Conservation (phyloP, 768 basidiomycete genomes). For the Boletus edulis region DNA sequence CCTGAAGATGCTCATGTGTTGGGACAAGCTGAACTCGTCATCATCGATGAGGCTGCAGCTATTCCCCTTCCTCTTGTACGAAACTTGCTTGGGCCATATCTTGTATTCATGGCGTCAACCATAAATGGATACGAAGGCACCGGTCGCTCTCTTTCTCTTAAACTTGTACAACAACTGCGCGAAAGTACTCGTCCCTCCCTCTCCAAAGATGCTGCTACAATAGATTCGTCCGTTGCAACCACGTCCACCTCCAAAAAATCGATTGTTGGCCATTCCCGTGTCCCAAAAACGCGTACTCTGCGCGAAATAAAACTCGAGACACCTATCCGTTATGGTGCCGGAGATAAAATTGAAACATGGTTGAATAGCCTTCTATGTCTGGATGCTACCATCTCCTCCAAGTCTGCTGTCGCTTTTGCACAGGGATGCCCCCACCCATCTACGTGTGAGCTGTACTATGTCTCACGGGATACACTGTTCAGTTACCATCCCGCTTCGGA, state of each 20-base stretch:
- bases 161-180: constrained; percentile 94
- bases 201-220: constrained; percentile 52
- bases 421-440: constrained; percentile 95
- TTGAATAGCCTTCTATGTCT: constrained; percentile 87
- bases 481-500: constrained; percentile 98
- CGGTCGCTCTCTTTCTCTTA: constrained; percentile 96
- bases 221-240: constrained; percentile 36
- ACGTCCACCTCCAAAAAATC: constrained; percentile 53
- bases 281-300: constrained; percentile 66
- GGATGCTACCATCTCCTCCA: constrained; percentile 69
- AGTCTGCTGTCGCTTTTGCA: constrained; percentile 34
- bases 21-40: constrained; percentile 94
- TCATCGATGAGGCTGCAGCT: constrained; percentile 98
- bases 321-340: constrained; percentile 87
- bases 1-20: constrained; percentile 97
- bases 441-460: constrained; percentile 92
- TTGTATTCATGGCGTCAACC: constrained; percentile 98
- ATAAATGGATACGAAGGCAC: constrained; percentile 99
- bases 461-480: constrained; percentile 94
- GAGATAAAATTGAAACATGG: constrained; percentile 94
- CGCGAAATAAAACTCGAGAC: constrained; percentile 94
- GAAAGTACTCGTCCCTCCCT: constrained; percentile 84
- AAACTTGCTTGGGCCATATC: constrained; percentile 92
- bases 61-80: constrained; percentile 95
- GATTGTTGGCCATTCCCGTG: constrained; percentile 45